Evolutionary conservation across 164 flowering plant genomes (phyloP).

Genomic region (Buxus sempervirens): DNA sequence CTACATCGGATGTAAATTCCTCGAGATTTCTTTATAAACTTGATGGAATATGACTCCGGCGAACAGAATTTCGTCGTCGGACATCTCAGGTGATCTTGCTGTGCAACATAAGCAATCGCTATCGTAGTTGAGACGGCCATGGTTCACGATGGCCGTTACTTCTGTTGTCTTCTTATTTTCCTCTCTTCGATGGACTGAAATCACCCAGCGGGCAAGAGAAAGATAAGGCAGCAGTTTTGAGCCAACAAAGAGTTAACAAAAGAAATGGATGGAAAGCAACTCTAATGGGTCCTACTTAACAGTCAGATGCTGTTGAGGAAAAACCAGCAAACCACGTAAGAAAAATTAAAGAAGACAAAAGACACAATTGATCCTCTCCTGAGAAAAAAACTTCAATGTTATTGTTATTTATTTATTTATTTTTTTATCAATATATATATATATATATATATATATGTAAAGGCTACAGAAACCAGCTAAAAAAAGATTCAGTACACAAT

Average conservation of each 20-base stretch:
- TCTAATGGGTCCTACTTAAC: too few relatives aligned
- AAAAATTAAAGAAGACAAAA: too few relatives aligned
- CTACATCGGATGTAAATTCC: conserved; percentile 15
- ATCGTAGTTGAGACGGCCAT: conserved; percentile 32
- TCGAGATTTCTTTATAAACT: conserved; percentile 11
- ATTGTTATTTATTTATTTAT: too few relatives aligned
- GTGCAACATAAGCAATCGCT: conserved; percentile 20
- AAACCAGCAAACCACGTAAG: too few relatives aligned
- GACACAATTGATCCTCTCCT: too few relatives aligned
- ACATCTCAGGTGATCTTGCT: background rate
- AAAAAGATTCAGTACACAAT: too few relatives aligned
- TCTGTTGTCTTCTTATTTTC: background rate
- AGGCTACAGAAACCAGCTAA: too few relatives aligned
- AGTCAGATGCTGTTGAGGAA: too few relatives aligned
- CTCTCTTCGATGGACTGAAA: background rate
- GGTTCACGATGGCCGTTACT: background rate
- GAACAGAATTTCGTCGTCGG: background rate
- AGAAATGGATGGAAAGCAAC: too few relatives aligned
- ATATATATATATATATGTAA: too few relatives aligned
- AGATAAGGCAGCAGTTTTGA: conserved; percentile 16
- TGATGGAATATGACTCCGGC: background rate
- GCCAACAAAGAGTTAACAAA: conserved; percentile 11
- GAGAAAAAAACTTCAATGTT: too few relatives aligned
- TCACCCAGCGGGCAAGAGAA: background rate
- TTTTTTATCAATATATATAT: too few relatives aligned